phyloP scores from a whole-genome alignment of 176 grass and related monocot species.

The Miscanthus lutarioriparius region DNA sequence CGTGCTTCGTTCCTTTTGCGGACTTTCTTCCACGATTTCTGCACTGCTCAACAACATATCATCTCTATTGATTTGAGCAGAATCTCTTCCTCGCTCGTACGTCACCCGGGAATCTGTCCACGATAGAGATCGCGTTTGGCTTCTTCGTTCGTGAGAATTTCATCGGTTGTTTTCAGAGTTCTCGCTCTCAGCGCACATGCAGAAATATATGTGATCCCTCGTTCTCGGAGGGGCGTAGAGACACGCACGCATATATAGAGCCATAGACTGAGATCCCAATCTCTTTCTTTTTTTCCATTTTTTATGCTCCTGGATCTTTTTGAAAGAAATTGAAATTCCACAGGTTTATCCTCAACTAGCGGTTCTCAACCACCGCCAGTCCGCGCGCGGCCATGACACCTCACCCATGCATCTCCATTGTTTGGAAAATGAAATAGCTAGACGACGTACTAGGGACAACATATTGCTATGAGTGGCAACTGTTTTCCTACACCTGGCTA shows the following conservation, averaged over 20 bases:
- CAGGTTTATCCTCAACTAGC: conserved; percentile 5
- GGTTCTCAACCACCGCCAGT: conserved; percentile 14
- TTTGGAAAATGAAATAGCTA: not conserved
- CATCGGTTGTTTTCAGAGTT: conserved; percentile 12
- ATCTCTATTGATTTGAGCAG: not conserved
- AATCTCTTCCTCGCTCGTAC: not conserved
- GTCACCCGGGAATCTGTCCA: not conserved
- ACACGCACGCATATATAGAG: not conserved
- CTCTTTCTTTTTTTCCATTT: not conserved
- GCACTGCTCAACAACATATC: not conserved
- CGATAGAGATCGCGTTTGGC: not conserved
- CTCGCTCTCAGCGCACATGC: conserved; percentile 11
- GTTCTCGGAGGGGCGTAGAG: not conserved
- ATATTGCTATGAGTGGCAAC: not conserved
- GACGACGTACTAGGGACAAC: not conserved
- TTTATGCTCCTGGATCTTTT: not conserved
- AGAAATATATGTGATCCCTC: not conserved
- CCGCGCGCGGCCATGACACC: not conserved
- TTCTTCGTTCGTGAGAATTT: not conserved
- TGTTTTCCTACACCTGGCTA: conserved; percentile 19
- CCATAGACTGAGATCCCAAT: not conserved
- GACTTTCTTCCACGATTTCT: not conserved
- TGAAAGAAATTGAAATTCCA: not conserved
- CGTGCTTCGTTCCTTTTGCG: not conserved
- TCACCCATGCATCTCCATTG: not conserved